A percentile compares a stretch with the other conserved stretches of the same genome.
Conservation (phyloP, 2,329 filamentous ascomycete species). For the Venturia pyrina region DNA sequence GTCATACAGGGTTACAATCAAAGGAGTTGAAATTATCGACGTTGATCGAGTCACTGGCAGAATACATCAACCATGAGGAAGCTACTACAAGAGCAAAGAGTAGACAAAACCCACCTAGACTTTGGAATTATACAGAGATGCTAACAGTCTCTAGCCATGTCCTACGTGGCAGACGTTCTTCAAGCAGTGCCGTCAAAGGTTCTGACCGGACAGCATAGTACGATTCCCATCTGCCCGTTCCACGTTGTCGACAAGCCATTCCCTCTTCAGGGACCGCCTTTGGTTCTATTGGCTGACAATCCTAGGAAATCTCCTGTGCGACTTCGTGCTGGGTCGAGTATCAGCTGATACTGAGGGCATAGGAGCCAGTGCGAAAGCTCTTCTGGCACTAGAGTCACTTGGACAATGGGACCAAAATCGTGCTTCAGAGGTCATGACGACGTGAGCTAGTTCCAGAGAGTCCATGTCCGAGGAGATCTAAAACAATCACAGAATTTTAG, state of each 20-base stretch:
- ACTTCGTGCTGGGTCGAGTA: slow-evolving; percentile 55
- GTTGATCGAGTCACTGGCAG: slow-evolving; percentile 52
- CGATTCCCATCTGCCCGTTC: slow-evolving; percentile 14
- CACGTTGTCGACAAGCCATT: not conserved
- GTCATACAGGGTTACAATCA: slow-evolving; percentile 4
- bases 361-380: slow-evolving; percentile 48
- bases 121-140: not conserved
- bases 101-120: slow-evolving; percentile 19
- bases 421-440: slow-evolving; percentile 42
- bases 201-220: slow-evolving; percentile 49
- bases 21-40: slow-evolving; percentile 52
- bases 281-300: not conserved
- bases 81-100: slow-evolving; percentile 49
- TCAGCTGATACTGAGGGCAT: slow-evolving; percentile 43
- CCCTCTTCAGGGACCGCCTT: not conserved
- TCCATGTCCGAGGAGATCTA: slow-evolving; percentile 16
- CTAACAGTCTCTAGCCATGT: slow-evolving; percentile 27
- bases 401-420: slow-evolving; percentile 51
- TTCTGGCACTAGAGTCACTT: slow-evolving; percentile 48
- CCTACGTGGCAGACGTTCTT: slow-evolving; percentile 42
- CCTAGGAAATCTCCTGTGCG: slow-evolving; percentile 45
- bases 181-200: slow-evolving; percentile 42
- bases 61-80: slow-evolving; percentile 60
- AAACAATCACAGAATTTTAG: slow-evolving; percentile 19
- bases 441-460: slow-evolving; percentile 28